Base-by-base conservation (phyloP, 1,139 yeast genomes). In the Lodderomyces oxycetoniae region DNA sequence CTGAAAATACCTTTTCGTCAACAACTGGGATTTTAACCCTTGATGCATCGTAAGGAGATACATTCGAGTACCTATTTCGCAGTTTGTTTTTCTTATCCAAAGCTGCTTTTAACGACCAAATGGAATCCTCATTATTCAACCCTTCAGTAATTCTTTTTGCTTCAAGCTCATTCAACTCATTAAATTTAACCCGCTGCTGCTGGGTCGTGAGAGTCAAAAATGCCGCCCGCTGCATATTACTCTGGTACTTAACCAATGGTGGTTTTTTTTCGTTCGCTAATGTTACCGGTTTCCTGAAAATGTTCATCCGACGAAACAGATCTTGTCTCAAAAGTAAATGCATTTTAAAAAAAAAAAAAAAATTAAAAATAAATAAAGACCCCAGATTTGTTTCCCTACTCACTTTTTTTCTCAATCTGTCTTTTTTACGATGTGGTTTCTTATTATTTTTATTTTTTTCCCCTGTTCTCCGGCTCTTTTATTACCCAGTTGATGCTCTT, bases 11-110 rank as follows among this genome's bases (percentile, higher is more conserved):
- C 1, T 33, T 34, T 16, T 31, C 34, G 13, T 37, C 36, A 7
- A 28, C 22, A 3, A 45, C 45, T 0, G 65, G 63, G 16, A 68
- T 48, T 26, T 36, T 42, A 2, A 67, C 71, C 24, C 74, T 44
- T 13, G 55, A 53, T 13, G 43, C 42, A 40, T 67, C 64, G 63
- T 64, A 69, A 2, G 75, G 74, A 28, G 63, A 53, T 20, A 69
- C 72, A 39, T 69, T 67, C 17, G 53, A 37, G 42, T 69, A 69
- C 14, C 75, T 45, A 45, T 68, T 68, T 33, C 71, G 30, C 17
- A 16, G 22, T 16, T 34, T 32, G 32, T 41, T 43, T 35, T n/a
- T 22, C 7, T n/a, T 43, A 25, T 41, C 53, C 59, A 21, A 40
- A 6, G 60, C 65, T 3, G 44, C 48, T 14, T 38, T 36, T 10